phyloP scores from a whole-genome alignment of 768 basidiomycete genomes.

The Dentipellis sp. region DNA sequence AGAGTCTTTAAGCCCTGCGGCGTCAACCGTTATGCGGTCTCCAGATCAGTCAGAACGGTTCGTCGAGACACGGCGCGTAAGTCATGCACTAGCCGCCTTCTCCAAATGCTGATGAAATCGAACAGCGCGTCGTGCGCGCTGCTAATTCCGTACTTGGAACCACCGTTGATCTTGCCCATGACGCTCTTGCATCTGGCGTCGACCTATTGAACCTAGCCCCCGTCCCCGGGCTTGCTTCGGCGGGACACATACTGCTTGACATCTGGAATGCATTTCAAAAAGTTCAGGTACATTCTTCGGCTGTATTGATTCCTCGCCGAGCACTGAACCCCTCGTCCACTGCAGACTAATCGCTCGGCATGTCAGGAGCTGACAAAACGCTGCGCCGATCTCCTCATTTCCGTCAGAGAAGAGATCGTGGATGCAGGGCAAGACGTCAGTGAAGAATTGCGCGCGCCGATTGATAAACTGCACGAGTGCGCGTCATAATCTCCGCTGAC shows the following conservation, averaged over 20 bases:
- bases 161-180: constrained; percentile 33
- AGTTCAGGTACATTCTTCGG: constrained; percentile 38
- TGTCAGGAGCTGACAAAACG: constrained; percentile 66
- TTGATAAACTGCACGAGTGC: constrained; percentile 41
- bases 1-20: neutral
- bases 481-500: constrained; percentile 16
- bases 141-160: constrained; percentile 30
- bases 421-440: constrained; percentile 44
- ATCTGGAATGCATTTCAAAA: constrained; percentile 59
- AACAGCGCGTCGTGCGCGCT: constrained; percentile 17
- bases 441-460: constrained; percentile 39
- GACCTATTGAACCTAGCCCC: constrained; percentile 44
- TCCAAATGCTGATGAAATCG: neutral
- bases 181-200: constrained; percentile 30
- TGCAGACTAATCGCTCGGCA: constrained; percentile 55
- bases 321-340: neutral
- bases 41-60: neutral
- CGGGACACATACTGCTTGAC: constrained; percentile 39
- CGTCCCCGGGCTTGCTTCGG: constrained; percentile 42
- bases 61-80: neutral
- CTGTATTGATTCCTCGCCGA: neutral
- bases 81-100: neutral
- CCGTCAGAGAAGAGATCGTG: constrained; percentile 50
- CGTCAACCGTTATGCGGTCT: neutral
- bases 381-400: constrained; percentile 57